A percentile compares a stretch with the other conserved stretches of the same genome.
Evolutionary conservation across 257 asterid genomes (phyloP).

Genomic region (Orobanche coerulescens): DNA sequence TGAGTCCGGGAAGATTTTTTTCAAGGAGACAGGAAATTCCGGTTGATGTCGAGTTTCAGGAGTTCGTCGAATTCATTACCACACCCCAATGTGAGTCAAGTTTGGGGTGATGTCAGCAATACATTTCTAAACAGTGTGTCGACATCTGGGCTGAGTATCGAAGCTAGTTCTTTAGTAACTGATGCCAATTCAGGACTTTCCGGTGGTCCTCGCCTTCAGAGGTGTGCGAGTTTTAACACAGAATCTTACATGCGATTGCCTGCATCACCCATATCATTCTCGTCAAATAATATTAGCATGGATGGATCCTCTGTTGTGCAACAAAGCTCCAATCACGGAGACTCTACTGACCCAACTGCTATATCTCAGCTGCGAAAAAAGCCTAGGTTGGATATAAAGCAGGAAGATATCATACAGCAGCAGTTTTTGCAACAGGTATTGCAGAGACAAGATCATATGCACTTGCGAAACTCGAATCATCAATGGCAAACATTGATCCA

Average conservation of each 20-base stretch:
- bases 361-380: slow-evolving; percentile 71
- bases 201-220: slow-evolving; percentile 73
- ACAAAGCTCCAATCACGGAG: slow-evolving; percentile 67
- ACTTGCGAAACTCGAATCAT: slow-evolving; percentile 58
- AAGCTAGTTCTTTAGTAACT: slow-evolving; percentile 93
- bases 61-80: slow-evolving; percentile 50
- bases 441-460: slow-evolving; percentile 62
- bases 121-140: slow-evolving; percentile 55
- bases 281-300: slow-evolving; percentile 80
- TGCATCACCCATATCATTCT: slow-evolving; percentile 92
- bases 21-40: slow-evolving; percentile 68
- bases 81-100: slow-evolving; percentile 38
- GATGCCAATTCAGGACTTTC: slow-evolving; percentile 96
- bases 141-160: slow-evolving; percentile 85
- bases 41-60: slow-evolving; percentile 49
- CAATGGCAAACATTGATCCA: slow-evolving; percentile 74
- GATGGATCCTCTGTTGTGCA: slow-evolving; percentile 77
- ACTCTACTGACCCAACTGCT: slow-evolving; percentile 53
- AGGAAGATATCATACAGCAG: slow-evolving; percentile 72
- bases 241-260: slow-evolving; percentile 94
- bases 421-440: slow-evolving; percentile 69
- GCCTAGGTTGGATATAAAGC: slow-evolving; percentile 80
- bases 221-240: slow-evolving; percentile 85
- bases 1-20: slow-evolving; percentile 71
- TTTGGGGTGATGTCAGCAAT: slow-evolving; percentile 55